These are phyloP conservation scores for Solanum virginianum DNA, from an alignment of 257 asterid species.

Conservation along the genomic window DNA sequence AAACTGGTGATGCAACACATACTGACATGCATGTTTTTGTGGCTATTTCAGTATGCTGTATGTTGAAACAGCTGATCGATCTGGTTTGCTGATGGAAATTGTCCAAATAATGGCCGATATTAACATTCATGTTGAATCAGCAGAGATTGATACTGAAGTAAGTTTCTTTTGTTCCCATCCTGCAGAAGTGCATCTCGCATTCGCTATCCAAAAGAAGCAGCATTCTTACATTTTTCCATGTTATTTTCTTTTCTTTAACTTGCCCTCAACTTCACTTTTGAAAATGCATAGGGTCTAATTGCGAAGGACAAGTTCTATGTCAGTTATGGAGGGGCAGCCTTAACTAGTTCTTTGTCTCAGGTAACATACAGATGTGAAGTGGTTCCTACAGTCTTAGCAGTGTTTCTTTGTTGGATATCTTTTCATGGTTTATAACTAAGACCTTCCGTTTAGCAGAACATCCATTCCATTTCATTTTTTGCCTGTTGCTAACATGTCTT, in stretches of 20 bases:
- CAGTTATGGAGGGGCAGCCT: constrained; percentile 85
- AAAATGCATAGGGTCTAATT: constrained; percentile 58
- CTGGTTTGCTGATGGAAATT: constrained; percentile 78
- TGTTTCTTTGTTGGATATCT: neutral
- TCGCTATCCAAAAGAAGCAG: neutral
- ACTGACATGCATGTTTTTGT: neutral
- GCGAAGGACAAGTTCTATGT: constrained; percentile 95
- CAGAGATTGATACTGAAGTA: constrained; percentile 95
- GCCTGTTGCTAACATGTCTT: neutral
- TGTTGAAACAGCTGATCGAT: constrained; percentile 90
- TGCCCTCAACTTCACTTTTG: neutral
- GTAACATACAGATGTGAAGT: constrained; percentile 20
- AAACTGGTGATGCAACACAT: neutral
- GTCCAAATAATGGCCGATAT: constrained; percentile 69
- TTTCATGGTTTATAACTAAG: neutral
- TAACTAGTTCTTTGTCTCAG: constrained; percentile 91
- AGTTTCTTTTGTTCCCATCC: neutral
- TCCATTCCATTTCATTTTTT: neutral
- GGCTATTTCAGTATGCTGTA: constrained; percentile 68
- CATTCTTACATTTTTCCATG: neutral
- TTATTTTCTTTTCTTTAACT: neutral
- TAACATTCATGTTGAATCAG: constrained; percentile 79
- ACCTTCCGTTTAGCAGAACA: neutral
- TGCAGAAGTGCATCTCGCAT: neutral
- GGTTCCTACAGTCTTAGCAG: neutral